These are phyloP conservation scores for Ulota crispa DNA, from an alignment of 225 moss, liverwort and hornwort species.

Conservation along the genomic window DNA sequence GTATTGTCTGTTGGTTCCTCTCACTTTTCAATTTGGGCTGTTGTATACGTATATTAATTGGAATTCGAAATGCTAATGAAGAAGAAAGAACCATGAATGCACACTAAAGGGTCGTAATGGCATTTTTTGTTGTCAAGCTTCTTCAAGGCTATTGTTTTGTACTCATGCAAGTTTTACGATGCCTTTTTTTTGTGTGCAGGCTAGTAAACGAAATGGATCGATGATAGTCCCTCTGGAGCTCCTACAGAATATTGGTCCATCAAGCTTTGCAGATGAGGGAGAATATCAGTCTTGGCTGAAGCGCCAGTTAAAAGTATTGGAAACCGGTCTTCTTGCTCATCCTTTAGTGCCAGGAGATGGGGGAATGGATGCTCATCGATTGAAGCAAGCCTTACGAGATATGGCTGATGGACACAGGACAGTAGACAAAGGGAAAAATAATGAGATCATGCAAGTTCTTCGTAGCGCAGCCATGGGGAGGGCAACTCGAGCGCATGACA, in stretches of 20 bases:
- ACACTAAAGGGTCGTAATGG: not conserved
- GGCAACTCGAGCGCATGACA: slow-evolving; percentile 77
- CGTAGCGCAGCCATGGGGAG: slow-evolving; percentile 82
- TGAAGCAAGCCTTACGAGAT: slow-evolving; percentile 69
- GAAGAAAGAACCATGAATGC: not conserved
- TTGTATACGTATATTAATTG: not conserved
- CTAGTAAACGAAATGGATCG: slow-evolving; percentile 76
- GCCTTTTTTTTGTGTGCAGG: slow-evolving; percentile 36
- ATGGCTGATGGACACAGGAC: slow-evolving; percentile 49
- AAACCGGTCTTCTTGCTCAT: slow-evolving; percentile 82
- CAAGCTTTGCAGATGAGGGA: slow-evolving; percentile 58
- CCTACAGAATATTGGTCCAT: slow-evolving; percentile 67
- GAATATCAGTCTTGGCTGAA: slow-evolving; percentile 73
- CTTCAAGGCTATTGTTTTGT: not conserved
- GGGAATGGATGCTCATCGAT: slow-evolving; percentile 63
- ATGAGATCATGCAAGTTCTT: slow-evolving; percentile 71
- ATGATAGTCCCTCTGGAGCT: slow-evolving; percentile 94
- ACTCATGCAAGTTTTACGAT: not conserved
- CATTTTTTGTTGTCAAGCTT: slow-evolving; percentile 3
- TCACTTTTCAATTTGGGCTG: not conserved
- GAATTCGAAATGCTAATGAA: not conserved
- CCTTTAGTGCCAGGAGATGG: slow-evolving; percentile 67
- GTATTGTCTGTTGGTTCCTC: slow-evolving; percentile 2
- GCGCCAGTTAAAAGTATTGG: slow-evolving; percentile 77
- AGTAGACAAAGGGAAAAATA: slow-evolving; percentile 62